phyloP scores from a whole-genome alignment of 306 rosid species.

The Rosa multiflora region DNA sequence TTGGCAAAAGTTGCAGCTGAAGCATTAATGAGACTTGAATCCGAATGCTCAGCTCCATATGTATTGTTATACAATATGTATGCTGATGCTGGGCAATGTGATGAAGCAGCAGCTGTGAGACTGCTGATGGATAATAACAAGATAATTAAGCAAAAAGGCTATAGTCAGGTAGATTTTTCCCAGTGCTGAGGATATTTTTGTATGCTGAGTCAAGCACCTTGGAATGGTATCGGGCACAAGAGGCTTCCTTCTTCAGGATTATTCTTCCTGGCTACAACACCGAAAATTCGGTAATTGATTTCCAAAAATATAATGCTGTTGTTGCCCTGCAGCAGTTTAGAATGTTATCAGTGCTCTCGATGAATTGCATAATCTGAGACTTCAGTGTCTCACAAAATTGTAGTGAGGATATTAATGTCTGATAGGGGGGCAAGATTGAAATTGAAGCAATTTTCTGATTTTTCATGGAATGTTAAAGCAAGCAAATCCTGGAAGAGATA shows the following conservation, averaged over 20 bases:
- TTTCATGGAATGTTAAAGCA: no score
- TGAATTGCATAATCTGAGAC: not conserved
- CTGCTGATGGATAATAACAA: not conserved
- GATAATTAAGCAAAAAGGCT: not conserved
- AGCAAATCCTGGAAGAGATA: no score
- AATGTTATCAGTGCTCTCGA: no score
- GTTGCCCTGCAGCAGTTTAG: no score
- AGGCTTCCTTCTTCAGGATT: no score
- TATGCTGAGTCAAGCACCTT: not conserved
- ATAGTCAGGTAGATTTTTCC: not conserved
- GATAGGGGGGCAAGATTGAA: no score
- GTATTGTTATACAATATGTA: slow-evolving; percentile 1
- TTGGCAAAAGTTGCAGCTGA: not conserved
- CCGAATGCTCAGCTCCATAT: slow-evolving; percentile 1
- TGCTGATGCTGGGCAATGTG: not conserved
- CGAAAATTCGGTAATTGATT: no score
- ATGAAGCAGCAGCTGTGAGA: not conserved
- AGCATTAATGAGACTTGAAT: not conserved
- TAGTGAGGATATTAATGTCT: no score
- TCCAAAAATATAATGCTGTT: no score
- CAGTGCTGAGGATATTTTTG: not conserved
- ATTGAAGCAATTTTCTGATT: no score
- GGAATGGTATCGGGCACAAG: not conserved
- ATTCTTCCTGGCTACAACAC: no score
- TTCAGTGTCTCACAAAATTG: no score